phyloP scores from a whole-genome alignment of 805 yeast genomes.

The Yarrowia sp. region DNA sequence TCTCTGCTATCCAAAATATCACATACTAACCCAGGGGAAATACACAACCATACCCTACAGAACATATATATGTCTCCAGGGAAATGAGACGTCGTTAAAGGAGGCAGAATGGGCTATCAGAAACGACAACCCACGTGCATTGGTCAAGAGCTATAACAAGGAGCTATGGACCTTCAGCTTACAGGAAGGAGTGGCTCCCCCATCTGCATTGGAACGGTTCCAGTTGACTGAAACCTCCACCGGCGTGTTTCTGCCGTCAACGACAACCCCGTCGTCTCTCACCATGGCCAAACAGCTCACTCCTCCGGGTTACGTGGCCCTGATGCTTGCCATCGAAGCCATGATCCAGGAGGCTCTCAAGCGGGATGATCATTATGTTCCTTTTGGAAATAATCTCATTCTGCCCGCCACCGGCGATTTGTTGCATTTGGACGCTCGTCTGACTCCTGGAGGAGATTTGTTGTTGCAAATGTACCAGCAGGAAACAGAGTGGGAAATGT shows the following conservation, averaged over 20 bases:
- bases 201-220: slow-evolving; percentile 28
- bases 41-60: slow-evolving; percentile 16
- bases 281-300: not conserved
- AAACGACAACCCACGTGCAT: slow-evolving; percentile 27
- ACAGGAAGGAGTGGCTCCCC: slow-evolving; percentile 26
- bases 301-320: slow-evolving; percentile 32
- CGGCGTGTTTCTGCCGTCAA: slow-evolving; percentile 34
- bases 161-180: slow-evolving; percentile 36
- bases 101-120: slow-evolving; percentile 35
- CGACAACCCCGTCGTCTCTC: slow-evolving; percentile 27
- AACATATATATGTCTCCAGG: not conserved
- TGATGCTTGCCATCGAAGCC: slow-evolving; percentile 29
- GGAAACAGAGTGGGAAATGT: slow-evolving; percentile 7
- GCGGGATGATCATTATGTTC: slow-evolving; percentile 26
- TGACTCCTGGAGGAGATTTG: slow-evolving; percentile 31
- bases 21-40: slow-evolving; percentile 16
- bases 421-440: slow-evolving; percentile 30
- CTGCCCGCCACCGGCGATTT: slow-evolving; percentile 27
- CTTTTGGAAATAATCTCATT: slow-evolving; percentile 28
- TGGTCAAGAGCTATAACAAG: slow-evolving; percentile 29
- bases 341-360: slow-evolving; percentile 27
- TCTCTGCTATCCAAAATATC: too few species aligned
- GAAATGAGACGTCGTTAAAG: slow-evolving; percentile 23
- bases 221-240: slow-evolving; percentile 34
- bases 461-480: slow-evolving; percentile 28